Conservation (phyloP, 1,139 yeast species). For the Pichia sp. region DNA sequence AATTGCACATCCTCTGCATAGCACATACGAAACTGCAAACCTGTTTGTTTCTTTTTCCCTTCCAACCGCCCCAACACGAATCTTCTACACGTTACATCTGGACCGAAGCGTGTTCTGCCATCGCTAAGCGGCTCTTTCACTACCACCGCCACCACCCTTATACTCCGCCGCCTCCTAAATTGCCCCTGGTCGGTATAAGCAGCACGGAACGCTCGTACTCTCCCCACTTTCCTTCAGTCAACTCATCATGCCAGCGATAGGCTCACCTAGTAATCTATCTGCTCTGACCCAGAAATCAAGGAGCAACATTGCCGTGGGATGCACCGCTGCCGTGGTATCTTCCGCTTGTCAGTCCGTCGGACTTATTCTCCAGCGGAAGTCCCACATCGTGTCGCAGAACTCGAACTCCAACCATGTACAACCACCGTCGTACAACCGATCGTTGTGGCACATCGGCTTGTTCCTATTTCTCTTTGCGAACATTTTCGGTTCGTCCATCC, state of each 20-base stretch:
- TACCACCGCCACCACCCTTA: too few species aligned
- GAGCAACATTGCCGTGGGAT: conserved; percentile 47
- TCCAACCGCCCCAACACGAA: too few species aligned
- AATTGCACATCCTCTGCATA: too few species aligned
- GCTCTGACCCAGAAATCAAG: not conserved
- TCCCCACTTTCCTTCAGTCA: not conserved
- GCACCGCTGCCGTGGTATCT: conserved; percentile 70
- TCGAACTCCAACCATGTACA: conserved; percentile 28
- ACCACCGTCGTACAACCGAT: conserved; percentile 47
- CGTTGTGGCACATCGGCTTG: conserved; percentile 76
- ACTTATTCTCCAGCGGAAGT: conserved; percentile 75
- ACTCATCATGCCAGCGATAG: not conserved
- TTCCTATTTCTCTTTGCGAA: conserved; percentile 67
- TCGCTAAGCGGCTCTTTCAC: too few species aligned
- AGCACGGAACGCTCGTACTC: not conserved
- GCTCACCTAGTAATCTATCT: not conserved
- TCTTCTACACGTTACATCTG: too few species aligned
- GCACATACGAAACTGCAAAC: too few species aligned
- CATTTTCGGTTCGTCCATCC: conserved; percentile 76
- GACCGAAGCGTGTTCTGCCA: too few species aligned
- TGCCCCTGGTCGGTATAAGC: too few species aligned
- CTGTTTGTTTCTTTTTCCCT: too few species aligned
- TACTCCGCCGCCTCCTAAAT: too few species aligned
- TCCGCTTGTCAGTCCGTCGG: conserved; percentile 84
- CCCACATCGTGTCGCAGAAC: conserved; percentile 51